These are phyloP conservation scores for Botrytis aclada DNA, from an alignment of 2,329 filamentous ascomycete genomes.

Conservation along the genomic window DNA sequence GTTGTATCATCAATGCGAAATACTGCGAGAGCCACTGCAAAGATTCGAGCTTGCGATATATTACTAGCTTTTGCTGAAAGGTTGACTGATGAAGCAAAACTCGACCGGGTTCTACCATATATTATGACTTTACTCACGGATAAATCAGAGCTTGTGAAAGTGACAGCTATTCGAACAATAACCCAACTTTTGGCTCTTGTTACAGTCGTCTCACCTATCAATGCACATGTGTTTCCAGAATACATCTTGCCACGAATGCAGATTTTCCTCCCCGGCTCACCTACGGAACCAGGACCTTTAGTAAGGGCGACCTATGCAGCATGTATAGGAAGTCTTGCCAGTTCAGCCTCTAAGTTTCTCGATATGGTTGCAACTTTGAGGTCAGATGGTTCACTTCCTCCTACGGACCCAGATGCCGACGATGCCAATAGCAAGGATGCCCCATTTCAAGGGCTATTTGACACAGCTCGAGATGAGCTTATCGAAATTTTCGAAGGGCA, in stretches of 20 bases:
- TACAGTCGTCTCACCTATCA: slow-evolving; percentile 76
- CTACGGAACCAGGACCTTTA: slow-evolving; percentile 59
- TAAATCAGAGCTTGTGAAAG: slow-evolving; percentile 76
- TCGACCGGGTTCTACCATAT: slow-evolving; percentile 90
- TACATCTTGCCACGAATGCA: slow-evolving; percentile 66
- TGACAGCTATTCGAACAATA: slow-evolving; percentile 80
- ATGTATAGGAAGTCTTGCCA: slow-evolving; percentile 83
- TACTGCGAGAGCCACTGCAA: slow-evolving; percentile 82
- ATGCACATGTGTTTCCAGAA: slow-evolving; percentile 66
- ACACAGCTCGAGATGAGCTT: slow-evolving; percentile 79
- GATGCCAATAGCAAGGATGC: slow-evolving; percentile 64
- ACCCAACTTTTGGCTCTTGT: slow-evolving; percentile 87
- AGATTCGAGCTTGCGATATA: slow-evolving; percentile 85
- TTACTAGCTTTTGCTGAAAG: slow-evolving; percentile 88
- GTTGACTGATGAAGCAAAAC: slow-evolving; percentile 89
- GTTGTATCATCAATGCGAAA: slow-evolving; percentile 86
- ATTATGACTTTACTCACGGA: slow-evolving; percentile 80
- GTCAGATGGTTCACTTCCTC: slow-evolving; percentile 76
- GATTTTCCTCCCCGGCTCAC: slow-evolving; percentile 52
- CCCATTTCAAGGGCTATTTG: slow-evolving; percentile 79
- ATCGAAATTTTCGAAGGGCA: slow-evolving; percentile 82
- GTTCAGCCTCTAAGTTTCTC: slow-evolving; percentile 78
- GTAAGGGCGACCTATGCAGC: slow-evolving; percentile 91
- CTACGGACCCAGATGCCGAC: slow-evolving; percentile 76
- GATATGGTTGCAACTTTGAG: slow-evolving; percentile 87